Conservation (phyloP, 2,329 filamentous ascomycete species). For the Coniochaeta sp. region DNA sequence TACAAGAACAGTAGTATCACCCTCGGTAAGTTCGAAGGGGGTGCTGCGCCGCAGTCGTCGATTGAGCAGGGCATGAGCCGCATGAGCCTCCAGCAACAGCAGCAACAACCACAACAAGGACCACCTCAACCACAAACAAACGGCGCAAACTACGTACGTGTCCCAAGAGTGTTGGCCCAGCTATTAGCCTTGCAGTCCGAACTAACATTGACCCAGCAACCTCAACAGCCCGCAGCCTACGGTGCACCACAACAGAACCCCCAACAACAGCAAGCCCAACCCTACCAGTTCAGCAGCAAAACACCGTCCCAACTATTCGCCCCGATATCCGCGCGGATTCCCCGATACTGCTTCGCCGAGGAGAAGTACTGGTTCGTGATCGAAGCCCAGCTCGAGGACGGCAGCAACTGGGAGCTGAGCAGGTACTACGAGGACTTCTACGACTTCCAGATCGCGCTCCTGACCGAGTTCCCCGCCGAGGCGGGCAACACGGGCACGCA, state of each 20-base stretch:
- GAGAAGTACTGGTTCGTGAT: constrained; percentile 99
- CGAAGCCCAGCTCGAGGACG: constrained; percentile 84
- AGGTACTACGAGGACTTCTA: constrained; percentile 98
- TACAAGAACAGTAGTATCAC: constrained; percentile 99
- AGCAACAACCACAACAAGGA: constrained; percentile 3
- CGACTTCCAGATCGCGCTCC: constrained; percentile 92
- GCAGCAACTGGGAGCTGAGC: constrained; percentile 84
- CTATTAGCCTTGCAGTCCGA: too few relatives aligned
- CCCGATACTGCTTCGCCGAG: constrained; percentile 90
- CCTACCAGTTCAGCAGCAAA: constrained; percentile 29
- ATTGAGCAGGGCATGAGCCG: constrained; percentile 69
- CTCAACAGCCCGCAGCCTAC: constrained; percentile 24
- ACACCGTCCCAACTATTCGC: constrained; percentile 56
- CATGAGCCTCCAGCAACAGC: constrained; percentile 61
- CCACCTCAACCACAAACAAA: not conserved
- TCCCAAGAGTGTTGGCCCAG: not conserved
- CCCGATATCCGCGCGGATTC: constrained; percentile 77
- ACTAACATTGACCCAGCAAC: constrained; percentile 14
- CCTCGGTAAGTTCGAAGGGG: constrained; percentile 76
- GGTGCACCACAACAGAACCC: constrained; percentile 28
- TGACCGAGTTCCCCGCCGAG: constrained; percentile 87
- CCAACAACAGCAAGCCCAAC: constrained; percentile 21
- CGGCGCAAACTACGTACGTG: not conserved
- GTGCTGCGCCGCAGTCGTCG: constrained; percentile 33
- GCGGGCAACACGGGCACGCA: constrained; percentile 78